Evolutionary conservation across 1,284 basidiomycete genomes (phyloP), one percentile per base, ranked within the genome.

Genomic region (Apiotrichum gracile): DNA sequence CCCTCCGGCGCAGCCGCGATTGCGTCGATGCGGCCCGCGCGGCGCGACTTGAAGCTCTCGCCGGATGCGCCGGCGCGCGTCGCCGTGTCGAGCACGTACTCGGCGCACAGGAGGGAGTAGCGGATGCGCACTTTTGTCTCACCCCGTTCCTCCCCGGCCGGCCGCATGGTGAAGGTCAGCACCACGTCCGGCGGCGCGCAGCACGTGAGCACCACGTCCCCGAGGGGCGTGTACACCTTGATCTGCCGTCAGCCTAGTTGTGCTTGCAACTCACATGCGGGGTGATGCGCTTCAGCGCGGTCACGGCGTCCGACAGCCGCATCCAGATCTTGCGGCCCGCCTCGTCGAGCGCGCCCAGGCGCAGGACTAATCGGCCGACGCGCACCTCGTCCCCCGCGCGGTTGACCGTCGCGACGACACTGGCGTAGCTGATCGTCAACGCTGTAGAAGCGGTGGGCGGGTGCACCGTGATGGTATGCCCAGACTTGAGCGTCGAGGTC

Each of bases 121-220:
- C 52, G 47, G 2, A 61, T 13, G 2, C 62, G 58, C 10, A 61
- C 56, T 29, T 52, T 52, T 22, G 49, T 47, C 19, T 40, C 31
- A 16, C n/a, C 8, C 43, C n/a, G n/a, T n/a, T n/a, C n/a, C n/a
- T n/a, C n/a, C n/a, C n/a, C n/a, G 22, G 16, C n/a, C 37, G 27
- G 29, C 27, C 4, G 17, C 35, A 58, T 3, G 26, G 31, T 35
- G 34, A 64, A 69, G 10, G 50, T 54, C 3, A 72, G 51, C 14
- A 65, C 55, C 16, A 70, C 49, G 48, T 73, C 68, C 2, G 70
- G 68, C 25, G 67, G 68, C 9, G 48, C 47, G 5, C 62, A 67
- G 48, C 69, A 73, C 9, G 68, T 66, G 21, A 72, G 57, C 3
- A 48, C 59, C 14, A 73, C 33, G 13, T 61, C 51, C 4, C 69